Percentiles rank a stretch among this genome's conserved stretches.
Conservation (phyloP, 2,329 filamentous ascomycete species). For the Trichoderma koningiopsis region DNA sequence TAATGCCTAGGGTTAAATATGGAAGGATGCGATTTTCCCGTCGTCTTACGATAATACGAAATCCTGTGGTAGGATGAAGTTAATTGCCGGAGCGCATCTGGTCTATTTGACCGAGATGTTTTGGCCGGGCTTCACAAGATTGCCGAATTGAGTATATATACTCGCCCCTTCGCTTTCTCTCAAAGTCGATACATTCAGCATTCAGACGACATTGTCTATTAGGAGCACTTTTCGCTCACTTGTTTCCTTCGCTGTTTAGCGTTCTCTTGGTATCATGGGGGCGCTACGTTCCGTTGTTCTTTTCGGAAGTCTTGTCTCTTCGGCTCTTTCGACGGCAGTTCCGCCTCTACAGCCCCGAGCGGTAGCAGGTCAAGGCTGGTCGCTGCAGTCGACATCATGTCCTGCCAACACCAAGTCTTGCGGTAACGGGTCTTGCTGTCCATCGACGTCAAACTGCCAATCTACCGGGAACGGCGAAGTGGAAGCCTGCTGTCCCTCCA, state of each 20-base stretch:
- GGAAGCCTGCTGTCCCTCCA: conserved; percentile 3
- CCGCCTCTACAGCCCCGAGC: neutral
- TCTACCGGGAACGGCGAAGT: conserved; percentile 15
- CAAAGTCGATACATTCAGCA: neutral
- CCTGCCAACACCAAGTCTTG: conserved; percentile 6
- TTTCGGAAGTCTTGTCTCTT: neutral
- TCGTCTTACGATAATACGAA: neutral
- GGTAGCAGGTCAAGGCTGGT: conserved; percentile 11
- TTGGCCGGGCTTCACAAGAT: neutral
- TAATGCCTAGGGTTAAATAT: neutral
- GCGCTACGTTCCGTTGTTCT: neutral
- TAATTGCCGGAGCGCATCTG: neutral
- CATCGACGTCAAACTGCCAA: conserved; percentile 6
- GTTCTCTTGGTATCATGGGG: neutral
- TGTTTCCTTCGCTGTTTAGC: neutral
- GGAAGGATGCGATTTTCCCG: neutral
- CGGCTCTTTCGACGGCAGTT: neutral
- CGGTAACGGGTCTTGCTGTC: conserved; percentile 8
- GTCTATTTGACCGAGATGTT: neutral
- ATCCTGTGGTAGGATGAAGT: neutral
- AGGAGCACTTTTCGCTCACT: neutral
- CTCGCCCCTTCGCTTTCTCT: neutral
- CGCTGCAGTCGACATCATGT: conserved; percentile 2
- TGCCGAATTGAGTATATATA: neutral
- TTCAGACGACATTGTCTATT: no score